A percentile compares a stretch with the other conserved stretches of the same genome.
Conservation (phyloP, 2,329 filamentous ascomycete genomes). For the Penicillium sp. region DNA sequence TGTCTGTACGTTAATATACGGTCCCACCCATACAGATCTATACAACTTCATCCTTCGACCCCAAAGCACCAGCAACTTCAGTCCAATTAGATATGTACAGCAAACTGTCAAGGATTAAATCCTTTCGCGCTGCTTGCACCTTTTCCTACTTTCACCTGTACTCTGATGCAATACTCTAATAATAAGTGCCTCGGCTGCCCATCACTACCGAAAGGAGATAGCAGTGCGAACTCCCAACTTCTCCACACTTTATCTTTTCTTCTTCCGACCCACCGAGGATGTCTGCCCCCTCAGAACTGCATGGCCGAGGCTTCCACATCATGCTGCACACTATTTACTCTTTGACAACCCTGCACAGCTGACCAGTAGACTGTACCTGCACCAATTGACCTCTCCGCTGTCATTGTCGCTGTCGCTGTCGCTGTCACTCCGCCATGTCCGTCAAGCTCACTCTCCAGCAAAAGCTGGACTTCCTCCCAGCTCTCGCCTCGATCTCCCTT, state of each 20-base stretch:
- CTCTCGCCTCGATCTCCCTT: slow-evolving; percentile 31
- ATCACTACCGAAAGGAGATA: slow-evolving; percentile 19
- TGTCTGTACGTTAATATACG: background rate
- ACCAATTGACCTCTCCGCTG: too few relatives aligned
- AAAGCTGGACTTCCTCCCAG: slow-evolving; percentile 40
- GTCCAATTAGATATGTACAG: too few relatives aligned
- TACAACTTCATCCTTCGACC: background rate
- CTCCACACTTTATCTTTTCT: background rate
- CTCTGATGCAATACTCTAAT: background rate
- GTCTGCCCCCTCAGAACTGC: background rate
- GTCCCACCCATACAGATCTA: background rate
- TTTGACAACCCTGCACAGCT: too few relatives aligned
- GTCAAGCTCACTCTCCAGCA: slow-evolving; percentile 32
- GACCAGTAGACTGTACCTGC: too few relatives aligned
- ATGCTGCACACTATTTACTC: background rate
- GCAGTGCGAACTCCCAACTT: slow-evolving; percentile 17
- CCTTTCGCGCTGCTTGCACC: too few relatives aligned
- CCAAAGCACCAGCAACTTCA: background rate
- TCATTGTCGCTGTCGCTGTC: too few relatives aligned
- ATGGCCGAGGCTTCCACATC: background rate
- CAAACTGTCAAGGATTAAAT: too few relatives aligned
- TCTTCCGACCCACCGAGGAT: slow-evolving; percentile 1
- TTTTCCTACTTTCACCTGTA: too few relatives aligned
- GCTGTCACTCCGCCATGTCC: slow-evolving; percentile 23
- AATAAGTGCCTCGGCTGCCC: background rate